These are phyloP conservation scores for Trypanosoma vivax DNA, from an alignment of 208 protist species.

Conservation along the genomic window DNA sequence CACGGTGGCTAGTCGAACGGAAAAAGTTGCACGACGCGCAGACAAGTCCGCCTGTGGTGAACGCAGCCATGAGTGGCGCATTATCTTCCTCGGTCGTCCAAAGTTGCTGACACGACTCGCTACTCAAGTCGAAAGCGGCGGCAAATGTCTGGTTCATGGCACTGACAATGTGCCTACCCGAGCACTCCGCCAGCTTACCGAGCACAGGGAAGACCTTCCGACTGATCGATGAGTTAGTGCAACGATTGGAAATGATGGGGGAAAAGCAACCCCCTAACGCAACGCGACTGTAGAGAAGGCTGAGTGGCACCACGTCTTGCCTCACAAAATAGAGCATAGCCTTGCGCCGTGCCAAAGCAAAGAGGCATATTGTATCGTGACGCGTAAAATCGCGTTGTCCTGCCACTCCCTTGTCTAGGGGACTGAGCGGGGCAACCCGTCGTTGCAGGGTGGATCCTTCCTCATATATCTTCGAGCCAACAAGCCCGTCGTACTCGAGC, in stretches of 20 bases:
- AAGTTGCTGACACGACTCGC: conserved; percentile 6
- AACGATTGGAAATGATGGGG: background rate
- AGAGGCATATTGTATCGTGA: background rate
- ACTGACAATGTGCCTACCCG: conserved; percentile 10
- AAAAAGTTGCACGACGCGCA: conserved; percentile 36
- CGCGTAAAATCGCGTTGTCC: too few relatives aligned
- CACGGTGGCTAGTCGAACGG: conserved; percentile 21
- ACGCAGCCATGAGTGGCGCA: conserved; percentile 32
- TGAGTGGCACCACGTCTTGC: conserved; percentile 33
- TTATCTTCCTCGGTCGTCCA: background rate
- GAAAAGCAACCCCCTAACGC: background rate
- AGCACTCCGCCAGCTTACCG: background rate
- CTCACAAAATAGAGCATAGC: conserved; percentile 48
- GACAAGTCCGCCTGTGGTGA: conserved; percentile 53
- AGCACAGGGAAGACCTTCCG: conserved; percentile 9
- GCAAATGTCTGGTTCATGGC: conserved; percentile 22
- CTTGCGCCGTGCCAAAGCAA: conserved; percentile 24
- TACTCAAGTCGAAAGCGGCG: conserved; percentile 2
- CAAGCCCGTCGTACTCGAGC: conserved; percentile 18
- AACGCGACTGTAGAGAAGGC: conserved; percentile 19
- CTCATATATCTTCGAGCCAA: too few relatives aligned
- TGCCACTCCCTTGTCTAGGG: too few relatives aligned
- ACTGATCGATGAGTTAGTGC: background rate
- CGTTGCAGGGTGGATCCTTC: too few relatives aligned
- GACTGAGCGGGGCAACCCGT: too few relatives aligned